These are phyloP conservation scores for Fusarium illudens DNA, from an alignment of 2,329 filamentous ascomycete genomes.

Conservation along the genomic window DNA sequence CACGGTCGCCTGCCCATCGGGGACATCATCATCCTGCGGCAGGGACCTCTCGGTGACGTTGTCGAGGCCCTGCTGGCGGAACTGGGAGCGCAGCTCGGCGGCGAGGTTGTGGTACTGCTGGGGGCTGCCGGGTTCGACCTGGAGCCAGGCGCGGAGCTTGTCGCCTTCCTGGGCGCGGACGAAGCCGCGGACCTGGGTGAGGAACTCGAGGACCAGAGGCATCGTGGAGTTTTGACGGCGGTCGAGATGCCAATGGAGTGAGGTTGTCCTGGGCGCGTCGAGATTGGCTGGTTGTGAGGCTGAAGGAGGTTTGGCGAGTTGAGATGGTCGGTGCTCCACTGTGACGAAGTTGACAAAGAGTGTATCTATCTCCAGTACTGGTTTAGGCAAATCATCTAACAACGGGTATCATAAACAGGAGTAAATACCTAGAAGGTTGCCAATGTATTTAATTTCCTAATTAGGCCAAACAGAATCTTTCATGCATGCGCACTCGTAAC, in stretches of 20 bases:
- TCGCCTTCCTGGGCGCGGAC: conserved; percentile 71
- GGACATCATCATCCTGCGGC: conserved; percentile 70
- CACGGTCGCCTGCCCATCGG: conserved; percentile 69
- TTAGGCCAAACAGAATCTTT: background rate
- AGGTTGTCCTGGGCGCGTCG: conserved; percentile 1
- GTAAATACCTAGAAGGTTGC: background rate
- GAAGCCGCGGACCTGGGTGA: conserved; percentile 65
- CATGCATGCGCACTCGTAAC: background rate
- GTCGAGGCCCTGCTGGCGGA: conserved; percentile 63
- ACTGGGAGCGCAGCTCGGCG: conserved; percentile 69
- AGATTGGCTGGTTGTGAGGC: background rate
- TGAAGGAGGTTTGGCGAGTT: background rate
- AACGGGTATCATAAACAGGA: background rate
- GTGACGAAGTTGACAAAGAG: background rate
- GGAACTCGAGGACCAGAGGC: conserved; percentile 73
- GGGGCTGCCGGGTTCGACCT: conserved; percentile 76
- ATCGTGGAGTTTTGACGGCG: too few species aligned
- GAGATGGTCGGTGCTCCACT: conserved; percentile 36
- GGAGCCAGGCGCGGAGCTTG: conserved; percentile 73
- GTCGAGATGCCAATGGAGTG: conserved; percentile 6
- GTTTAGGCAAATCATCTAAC: background rate
- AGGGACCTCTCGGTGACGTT: conserved; percentile 70
- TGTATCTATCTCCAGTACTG: background rate
- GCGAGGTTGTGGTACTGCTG: conserved; percentile 74
- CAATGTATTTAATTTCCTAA: background rate